phyloP scores from a whole-genome alignment of 345 rosid species.

The Eutrema heterophyllum region DNA sequence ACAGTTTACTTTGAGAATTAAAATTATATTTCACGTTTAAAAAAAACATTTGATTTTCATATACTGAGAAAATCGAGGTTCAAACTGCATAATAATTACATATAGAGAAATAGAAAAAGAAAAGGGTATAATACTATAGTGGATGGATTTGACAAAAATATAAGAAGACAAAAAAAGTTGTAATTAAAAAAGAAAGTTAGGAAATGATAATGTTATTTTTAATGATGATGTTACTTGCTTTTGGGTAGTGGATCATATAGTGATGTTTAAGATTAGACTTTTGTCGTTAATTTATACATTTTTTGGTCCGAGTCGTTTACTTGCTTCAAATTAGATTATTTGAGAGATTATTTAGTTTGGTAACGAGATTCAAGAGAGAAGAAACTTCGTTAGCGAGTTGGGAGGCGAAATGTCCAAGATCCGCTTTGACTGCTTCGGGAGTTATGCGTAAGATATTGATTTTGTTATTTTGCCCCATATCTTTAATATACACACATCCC shows the following conservation, averaged over 20 bases:
- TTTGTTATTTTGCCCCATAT: constrained; percentile 16
- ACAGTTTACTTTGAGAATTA: constrained; percentile 1
- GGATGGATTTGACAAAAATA: constrained; percentile 31
- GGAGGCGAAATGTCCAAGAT: constrained; percentile 29
- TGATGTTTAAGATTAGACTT: constrained; percentile 26
- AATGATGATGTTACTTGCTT: constrained; percentile 36
- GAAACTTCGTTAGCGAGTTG: constrained; percentile 10
- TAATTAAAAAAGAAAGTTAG: constrained; percentile 1
- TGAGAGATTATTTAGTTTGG: constrained; percentile 1
- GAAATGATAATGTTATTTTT: constrained; percentile 33
- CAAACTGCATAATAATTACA: constrained; percentile 21
- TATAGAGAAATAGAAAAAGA: constrained; percentile 1
- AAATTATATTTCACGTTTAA: background rate
- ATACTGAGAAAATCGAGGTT: constrained; percentile 9
- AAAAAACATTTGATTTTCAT: background rate
- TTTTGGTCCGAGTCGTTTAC: background rate
- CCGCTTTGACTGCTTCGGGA: constrained; percentile 34
- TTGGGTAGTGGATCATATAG: constrained; percentile 33
- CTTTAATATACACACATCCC: constrained; percentile 9
- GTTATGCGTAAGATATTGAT: constrained; percentile 18
- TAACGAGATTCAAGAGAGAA: constrained; percentile 10
- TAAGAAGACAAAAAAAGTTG: constrained; percentile 3
- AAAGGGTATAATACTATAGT: constrained; percentile 4
- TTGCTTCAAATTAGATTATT: background rate
- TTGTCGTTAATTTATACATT: background rate